These are phyloP conservation scores for Rhodotorula sp. DNA, from an alignment of 1,284 basidiomycete species.

Conservation along the genomic window DNA sequence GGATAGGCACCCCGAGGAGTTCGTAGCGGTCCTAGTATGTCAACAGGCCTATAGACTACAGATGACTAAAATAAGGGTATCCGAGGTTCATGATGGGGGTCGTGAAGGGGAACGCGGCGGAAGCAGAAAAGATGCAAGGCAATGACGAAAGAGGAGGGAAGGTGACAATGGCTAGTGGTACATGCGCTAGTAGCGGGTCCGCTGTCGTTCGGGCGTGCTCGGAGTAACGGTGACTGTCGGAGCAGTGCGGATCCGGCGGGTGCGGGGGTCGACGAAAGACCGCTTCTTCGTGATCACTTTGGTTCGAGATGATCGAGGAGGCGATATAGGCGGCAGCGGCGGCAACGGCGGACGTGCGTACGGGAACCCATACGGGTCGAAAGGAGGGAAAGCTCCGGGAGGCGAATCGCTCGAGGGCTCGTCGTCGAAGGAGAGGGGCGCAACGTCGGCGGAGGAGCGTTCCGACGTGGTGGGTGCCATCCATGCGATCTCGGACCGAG, in stretches of 20 bases:
- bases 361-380: constrained; percentile 10
- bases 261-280: constrained; percentile 15
- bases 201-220: constrained; percentile 8
- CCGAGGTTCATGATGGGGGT: background rate
- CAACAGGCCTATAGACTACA: background rate
- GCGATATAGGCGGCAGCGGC: background rate
- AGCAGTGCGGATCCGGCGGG: constrained; percentile 4
- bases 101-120: background rate
- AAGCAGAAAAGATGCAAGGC: no score
- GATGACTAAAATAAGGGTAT: no score
- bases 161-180: background rate
- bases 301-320: background rate
- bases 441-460: background rate
- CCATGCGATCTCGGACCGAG: background rate
- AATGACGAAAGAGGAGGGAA: background rate
- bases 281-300: constrained; percentile 17
- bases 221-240: constrained; percentile 15
- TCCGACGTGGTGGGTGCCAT: constrained; percentile 1
- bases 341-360: background rate
- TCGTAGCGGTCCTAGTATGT: background rate
- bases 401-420: background rate
- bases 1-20: constrained; percentile 26
- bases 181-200: background rate
- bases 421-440: no score
- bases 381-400: constrained; percentile 1